These are phyloP conservation scores for Hypholoma sublateritium DNA, from an alignment of 768 basidiomycete genomes.

Conservation along the genomic window DNA sequence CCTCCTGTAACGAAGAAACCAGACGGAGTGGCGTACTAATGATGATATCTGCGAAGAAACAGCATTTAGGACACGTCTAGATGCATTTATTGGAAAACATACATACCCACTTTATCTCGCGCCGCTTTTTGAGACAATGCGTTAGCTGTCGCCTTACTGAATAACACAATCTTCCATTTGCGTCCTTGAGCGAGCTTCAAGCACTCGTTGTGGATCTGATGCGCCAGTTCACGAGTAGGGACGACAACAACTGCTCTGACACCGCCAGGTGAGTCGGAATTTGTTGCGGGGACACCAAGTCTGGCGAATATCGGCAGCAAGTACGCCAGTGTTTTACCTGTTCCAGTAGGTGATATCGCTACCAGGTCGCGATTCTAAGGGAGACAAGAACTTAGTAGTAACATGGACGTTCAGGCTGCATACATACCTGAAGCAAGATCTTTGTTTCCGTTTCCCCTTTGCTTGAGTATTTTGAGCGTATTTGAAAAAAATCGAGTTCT, in stretches of 20 bases:
- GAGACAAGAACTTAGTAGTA: not conserved
- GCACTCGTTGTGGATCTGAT: conserved; percentile 93
- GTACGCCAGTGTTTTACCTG: conserved; percentile 95
- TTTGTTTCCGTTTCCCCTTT: conserved; percentile 65
- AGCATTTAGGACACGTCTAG: conserved; percentile 2
- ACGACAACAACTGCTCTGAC: conserved; percentile 81
- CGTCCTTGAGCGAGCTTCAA: conserved; percentile 77
- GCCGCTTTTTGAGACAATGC: conserved; percentile 73
- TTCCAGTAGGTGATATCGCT: conserved; percentile 96
- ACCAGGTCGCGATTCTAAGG: conserved; percentile 78
- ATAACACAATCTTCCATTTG: conserved; percentile 80
- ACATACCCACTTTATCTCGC: conserved; percentile 75
- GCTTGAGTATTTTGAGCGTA: conserved; percentile 59
- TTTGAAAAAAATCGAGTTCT: conserved; percentile 92
- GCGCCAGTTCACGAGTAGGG: conserved; percentile 93
- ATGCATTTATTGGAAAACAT: conserved; percentile 2
- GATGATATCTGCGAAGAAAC: conserved; percentile 67
- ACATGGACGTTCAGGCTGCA: not conserved
- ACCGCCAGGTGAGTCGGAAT: conserved; percentile 50
- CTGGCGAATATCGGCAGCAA: conserved; percentile 76
- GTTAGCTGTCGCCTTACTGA: conserved; percentile 88
- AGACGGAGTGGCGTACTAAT: conserved; percentile 92
- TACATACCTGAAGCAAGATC: conserved; percentile 73
- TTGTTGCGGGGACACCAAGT: conserved; percentile 54
- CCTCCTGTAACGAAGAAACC: conserved; percentile 74